Evolutionary conservation across 1,139 yeast genomes (phyloP).

Genomic region (Saccharomyces hybrid): DNA sequence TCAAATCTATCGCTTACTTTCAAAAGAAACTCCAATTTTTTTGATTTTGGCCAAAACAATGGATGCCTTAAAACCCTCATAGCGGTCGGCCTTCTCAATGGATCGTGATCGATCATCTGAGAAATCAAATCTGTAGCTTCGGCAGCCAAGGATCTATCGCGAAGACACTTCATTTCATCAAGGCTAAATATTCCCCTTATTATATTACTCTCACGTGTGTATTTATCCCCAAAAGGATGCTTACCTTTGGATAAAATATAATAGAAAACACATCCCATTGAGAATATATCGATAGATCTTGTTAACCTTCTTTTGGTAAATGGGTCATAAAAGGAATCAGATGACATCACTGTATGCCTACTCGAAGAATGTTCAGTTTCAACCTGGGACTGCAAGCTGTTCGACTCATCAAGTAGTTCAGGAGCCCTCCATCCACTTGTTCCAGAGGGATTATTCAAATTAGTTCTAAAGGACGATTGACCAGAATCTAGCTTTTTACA

Average conservation of each 20-base stretch:
- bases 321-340: slow-evolving; percentile 32
- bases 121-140: slow-evolving; percentile 70
- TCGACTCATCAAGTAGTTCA: slow-evolving; percentile 53
- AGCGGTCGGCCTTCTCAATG: slow-evolving; percentile 69
- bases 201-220: slow-evolving; percentile 80
- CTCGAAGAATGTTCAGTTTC: slow-evolving; percentile 10
- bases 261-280: slow-evolving; percentile 89
- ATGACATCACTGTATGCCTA: slow-evolving; percentile 4
- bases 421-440: slow-evolving; percentile 99
- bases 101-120: slow-evolving; percentile 64
- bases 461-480: slow-evolving; percentile 88
- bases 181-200: slow-evolving; percentile 63
- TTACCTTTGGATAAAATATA: slow-evolving; percentile 75
- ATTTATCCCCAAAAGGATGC: slow-evolving; percentile 94
- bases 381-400: slow-evolving; percentile 12
- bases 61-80: slow-evolving; percentile 69
- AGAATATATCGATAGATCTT: slow-evolving; percentile 86
- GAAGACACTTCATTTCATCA: slow-evolving; percentile 34
- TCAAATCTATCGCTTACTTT: slow-evolving; percentile 90
- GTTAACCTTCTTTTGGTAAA: slow-evolving; percentile 58
- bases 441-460: slow-evolving; percentile 90
- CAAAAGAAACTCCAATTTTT: slow-evolving; percentile 71
- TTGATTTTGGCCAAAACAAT: slow-evolving; percentile 71
- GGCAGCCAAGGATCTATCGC: slow-evolving; percentile 31
- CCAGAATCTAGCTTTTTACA: slow-evolving; percentile 88